These are phyloP conservation scores for Samsoniella hepiali DNA, from an alignment of 2,329 filamentous ascomycete genomes.

Conservation along the genomic window DNA sequence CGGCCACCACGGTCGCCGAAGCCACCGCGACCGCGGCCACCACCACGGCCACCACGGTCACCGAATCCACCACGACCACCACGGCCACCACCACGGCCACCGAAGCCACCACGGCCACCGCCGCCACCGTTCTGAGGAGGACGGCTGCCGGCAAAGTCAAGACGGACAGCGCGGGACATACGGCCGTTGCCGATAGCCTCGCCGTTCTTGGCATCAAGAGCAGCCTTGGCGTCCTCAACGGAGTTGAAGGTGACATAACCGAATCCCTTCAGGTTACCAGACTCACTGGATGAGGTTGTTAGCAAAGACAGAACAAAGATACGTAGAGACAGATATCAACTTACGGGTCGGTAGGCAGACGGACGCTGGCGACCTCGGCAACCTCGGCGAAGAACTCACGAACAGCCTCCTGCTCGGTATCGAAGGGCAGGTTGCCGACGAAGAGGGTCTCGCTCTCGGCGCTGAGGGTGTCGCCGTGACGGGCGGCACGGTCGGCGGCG, in stretches of 20 bases:
- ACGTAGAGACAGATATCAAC: conserved; percentile 27
- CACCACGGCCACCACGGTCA: conserved; percentile 45
- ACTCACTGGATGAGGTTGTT: conserved; percentile 52
- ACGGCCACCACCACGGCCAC: conserved; percentile 51
- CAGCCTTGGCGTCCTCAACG: conserved; percentile 77
- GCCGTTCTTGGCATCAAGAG: conserved; percentile 68
- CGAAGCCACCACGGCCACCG: conserved; percentile 48
- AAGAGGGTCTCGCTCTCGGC: conserved; percentile 84
- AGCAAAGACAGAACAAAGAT: conserved; percentile 2
- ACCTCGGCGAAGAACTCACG: conserved; percentile 70
- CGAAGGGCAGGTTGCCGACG: conserved; percentile 86
- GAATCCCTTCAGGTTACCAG: conserved; percentile 84
- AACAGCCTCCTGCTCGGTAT: conserved; percentile 72
- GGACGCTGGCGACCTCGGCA: conserved; percentile 70
- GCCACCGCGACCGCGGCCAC: conserved; percentile 50
- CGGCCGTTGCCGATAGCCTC: conserved; percentile 61
- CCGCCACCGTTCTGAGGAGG: conserved; percentile 54
- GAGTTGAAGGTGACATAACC: conserved; percentile 84
- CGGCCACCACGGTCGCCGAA: conserved; percentile 51
- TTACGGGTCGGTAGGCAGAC: conserved; percentile 80
- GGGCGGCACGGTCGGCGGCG: conserved; percentile 60
- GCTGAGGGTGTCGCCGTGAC: conserved; percentile 76
- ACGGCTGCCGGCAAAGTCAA: conserved; percentile 76
- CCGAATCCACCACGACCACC: conserved; percentile 42
- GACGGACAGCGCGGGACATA: conserved; percentile 69